These are phyloP conservation scores for Acanthamoeba royreba DNA, from an alignment of 208 protist genomes.

Conservation along the genomic window DNA sequence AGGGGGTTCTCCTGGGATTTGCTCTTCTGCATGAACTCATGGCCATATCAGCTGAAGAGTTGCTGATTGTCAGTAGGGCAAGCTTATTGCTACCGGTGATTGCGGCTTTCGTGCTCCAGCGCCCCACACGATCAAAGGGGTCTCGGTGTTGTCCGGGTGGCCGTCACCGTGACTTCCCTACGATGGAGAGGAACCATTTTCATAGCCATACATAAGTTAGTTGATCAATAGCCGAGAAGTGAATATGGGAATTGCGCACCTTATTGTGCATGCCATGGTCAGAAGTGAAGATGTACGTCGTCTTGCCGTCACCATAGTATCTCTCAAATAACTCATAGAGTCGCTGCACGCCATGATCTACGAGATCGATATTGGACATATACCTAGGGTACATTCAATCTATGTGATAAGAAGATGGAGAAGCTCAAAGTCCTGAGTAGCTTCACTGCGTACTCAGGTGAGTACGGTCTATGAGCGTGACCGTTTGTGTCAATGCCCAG, in stretches of 20 bases:
- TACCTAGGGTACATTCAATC: background rate
- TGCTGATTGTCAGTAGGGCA: no score
- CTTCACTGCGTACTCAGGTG: constrained; percentile 65
- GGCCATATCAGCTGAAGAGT: no score
- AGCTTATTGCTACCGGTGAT: background rate
- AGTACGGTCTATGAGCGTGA: constrained; percentile 72
- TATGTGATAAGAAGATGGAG: background rate
- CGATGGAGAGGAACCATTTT: background rate
- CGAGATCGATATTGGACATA: constrained; percentile 55
- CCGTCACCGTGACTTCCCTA: constrained; percentile 73
- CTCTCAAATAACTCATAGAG: constrained; percentile 56
- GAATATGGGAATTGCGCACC: constrained; percentile 19
- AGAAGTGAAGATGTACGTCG: constrained; percentile 78
- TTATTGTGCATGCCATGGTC: constrained; percentile 83
- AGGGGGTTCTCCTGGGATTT: background rate
- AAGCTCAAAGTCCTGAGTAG: background rate
- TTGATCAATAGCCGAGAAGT: background rate
- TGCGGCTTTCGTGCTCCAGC: background rate
- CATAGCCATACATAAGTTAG: background rate
- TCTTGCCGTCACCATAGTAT: constrained; percentile 67
- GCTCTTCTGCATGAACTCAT: background rate
- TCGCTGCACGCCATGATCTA: constrained; percentile 69
- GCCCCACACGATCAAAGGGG: constrained; percentile 74
- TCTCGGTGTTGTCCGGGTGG: constrained; percentile 73
- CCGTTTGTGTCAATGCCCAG: constrained; percentile 81